Evolutionary conservation across 768 basidiomycete species (phyloP).

Genomic region (Kwoniella sp.): DNA sequence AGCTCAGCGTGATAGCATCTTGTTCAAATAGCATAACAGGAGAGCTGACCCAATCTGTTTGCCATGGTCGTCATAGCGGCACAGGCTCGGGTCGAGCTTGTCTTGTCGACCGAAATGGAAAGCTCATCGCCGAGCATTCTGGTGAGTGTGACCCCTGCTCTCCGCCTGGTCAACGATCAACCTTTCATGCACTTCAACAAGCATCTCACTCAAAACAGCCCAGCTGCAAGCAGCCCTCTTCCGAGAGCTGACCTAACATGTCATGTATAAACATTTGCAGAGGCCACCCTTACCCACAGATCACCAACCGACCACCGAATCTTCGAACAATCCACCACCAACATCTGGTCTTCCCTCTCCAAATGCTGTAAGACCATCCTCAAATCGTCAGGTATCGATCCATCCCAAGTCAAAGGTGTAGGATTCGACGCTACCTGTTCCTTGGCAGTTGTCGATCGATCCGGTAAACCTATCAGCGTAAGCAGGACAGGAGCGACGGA

Average conservation of each 20-base stretch:
- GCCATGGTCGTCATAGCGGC: constrained; percentile 62
- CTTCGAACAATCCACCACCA: constrained; percentile 90
- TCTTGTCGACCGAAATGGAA: constrained; percentile 70
- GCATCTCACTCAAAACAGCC: too few species aligned
- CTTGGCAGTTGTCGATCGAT: constrained; percentile 74
- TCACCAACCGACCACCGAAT: constrained; percentile 82
- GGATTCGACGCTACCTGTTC: constrained; percentile 98
- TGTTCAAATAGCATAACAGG: too few species aligned
- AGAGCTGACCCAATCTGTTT: background rate
- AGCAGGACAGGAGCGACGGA: constrained; percentile 57
- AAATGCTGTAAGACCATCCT: constrained; percentile 64
- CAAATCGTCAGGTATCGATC: constrained; percentile 59
- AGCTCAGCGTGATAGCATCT: constrained; percentile 20
- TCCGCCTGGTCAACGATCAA: too few species aligned
- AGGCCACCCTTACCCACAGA: constrained; percentile 82
- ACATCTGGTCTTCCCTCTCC: constrained; percentile 79
- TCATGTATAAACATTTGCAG: constrained; percentile 33
- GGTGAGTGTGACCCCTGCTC: constrained; percentile 31
- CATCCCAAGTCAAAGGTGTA: constrained; percentile 73
- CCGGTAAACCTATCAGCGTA: constrained; percentile 72
- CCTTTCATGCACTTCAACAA: too few species aligned
- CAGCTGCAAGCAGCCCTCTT: too few species aligned
- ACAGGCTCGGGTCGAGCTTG: constrained; percentile 91
- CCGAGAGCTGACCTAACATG: constrained; percentile 1
- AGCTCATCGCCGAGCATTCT: constrained; percentile 73